Percentiles rank a stretch among this genome's conserved stretches.
These are phyloP conservation scores for Cutaneotrichosporon cyanovorans DNA, from an alignment of 1,284 basidiomycete species.

Conservation along the genomic window DNA sequence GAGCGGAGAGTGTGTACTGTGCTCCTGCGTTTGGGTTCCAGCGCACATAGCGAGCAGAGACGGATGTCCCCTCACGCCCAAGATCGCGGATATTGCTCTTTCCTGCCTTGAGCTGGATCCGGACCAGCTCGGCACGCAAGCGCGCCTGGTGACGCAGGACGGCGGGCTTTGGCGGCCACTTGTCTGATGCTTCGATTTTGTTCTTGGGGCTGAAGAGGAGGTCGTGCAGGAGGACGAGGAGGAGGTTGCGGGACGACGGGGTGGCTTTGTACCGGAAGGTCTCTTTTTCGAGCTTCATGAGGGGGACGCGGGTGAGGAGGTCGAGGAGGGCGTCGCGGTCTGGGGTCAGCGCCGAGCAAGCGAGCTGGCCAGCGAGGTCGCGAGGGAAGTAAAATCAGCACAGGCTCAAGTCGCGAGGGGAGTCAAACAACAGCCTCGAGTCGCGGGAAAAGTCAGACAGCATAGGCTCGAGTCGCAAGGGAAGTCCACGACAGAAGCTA, in stretches of 20 bases:
- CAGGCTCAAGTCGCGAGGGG: too few species aligned
- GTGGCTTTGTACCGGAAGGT: conserved; percentile 49
- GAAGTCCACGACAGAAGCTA: too few species aligned
- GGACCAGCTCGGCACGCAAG: conserved; percentile 74
- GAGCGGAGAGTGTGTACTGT: conserved; percentile 24
- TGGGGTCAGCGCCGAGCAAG: conserved; percentile 39
- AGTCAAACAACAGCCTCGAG: too few species aligned
- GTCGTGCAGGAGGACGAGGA: conserved; percentile 79
- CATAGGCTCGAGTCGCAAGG: too few species aligned
- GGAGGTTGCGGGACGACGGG: conserved; percentile 56
- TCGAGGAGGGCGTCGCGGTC: conserved; percentile 49
- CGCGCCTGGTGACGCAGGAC: conserved; percentile 76
- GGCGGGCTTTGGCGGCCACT: conserved; percentile 73
- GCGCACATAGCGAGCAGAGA: conserved; percentile 73
- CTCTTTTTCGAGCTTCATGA: conserved; percentile 67
- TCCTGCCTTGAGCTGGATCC: conserved; percentile 72
- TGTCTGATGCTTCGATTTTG: conserved; percentile 69
- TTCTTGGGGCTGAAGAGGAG: conserved; percentile 63
- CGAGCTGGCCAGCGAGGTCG: conserved; percentile 32
- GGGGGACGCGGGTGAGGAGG: conserved; percentile 58
- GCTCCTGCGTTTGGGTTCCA: conserved; percentile 61
- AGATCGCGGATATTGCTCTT: conserved; percentile 60
- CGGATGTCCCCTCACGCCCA: conserved; percentile 38
- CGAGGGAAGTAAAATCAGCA: too few species aligned
- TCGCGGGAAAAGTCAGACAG: too few species aligned